Percentiles rank a stretch among this genome's conserved stretches.
These are phyloP conservation scores for Alternaria metachromatica DNA, from an alignment of 2,329 filamentous ascomycete species.

Conservation along the genomic window DNA sequence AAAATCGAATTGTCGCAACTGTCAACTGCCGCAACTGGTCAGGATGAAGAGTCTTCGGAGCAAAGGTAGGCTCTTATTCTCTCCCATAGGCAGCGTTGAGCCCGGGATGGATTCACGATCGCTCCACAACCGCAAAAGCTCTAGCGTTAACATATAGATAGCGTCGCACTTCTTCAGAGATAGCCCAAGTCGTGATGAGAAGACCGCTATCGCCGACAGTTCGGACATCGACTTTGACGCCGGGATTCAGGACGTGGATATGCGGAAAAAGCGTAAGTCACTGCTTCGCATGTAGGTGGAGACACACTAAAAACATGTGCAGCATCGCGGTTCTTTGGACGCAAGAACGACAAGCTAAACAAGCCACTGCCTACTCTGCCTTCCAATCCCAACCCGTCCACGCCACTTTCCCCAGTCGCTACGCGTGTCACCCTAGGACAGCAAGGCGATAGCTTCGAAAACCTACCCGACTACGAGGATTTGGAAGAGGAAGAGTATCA, in stretches of 20 bases:
- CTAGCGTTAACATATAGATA: background rate
- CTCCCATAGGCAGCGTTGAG: background rate
- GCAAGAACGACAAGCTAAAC: conserved; percentile 8
- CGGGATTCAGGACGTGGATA: conserved; percentile 15
- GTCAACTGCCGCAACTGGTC: background rate
- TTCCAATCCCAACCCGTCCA: conserved; percentile 1
- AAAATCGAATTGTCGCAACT: background rate
- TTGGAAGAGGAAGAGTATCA: background rate
- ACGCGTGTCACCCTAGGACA: background rate
- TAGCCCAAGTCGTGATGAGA: conserved; percentile 24
- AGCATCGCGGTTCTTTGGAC: conserved; percentile 23
- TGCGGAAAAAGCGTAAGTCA: conserved; percentile 27
- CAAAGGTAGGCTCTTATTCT: conserved; percentile 19
- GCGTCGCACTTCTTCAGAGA: conserved; percentile 33
- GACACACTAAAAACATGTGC: background rate
- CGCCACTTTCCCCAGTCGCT: background rate
- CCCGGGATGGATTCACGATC: background rate
- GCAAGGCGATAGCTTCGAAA: background rate
- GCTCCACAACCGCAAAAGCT: background rate
- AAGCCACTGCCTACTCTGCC: conserved; percentile 9
- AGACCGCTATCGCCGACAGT: conserved; percentile 9
- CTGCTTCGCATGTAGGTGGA: background rate
- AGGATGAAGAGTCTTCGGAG: conserved; percentile 28
- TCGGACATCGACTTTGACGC: conserved; percentile 17
- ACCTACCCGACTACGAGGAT: background rate